phyloP scores from a whole-genome alignment of 2,329 filamentous ascomycete genomes.

The Colletotrichum agaves region DNA sequence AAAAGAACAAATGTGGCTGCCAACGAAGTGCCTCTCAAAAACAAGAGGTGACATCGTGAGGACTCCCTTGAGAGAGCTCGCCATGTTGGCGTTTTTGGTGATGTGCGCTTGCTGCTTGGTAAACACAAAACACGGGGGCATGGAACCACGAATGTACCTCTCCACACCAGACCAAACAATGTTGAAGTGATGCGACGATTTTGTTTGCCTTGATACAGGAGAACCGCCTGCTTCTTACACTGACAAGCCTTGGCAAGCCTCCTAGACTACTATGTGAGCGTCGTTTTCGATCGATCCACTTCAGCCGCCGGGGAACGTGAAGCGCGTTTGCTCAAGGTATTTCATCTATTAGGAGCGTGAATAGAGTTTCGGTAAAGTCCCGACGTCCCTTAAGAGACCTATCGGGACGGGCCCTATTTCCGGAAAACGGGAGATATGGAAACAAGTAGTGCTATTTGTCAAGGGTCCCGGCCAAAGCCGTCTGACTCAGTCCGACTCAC shows the following conservation, averaged over 20 bases:
- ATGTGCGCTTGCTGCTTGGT: neutral
- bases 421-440: neutral
- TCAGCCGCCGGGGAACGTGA: neutral
- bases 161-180: no score
- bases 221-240: neutral
- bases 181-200: neutral
- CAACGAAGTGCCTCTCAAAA: neutral
- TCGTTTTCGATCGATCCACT: neutral
- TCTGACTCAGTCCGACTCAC: no score
- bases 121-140: constrained; percentile 4
- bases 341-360: no score
- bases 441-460: constrained; percentile 11
- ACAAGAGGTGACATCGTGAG: constrained; percentile 12
- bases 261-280: neutral
- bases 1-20: neutral
- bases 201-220: neutral
- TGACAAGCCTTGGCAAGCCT: constrained; percentile 11
- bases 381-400: neutral
- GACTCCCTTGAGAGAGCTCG: neutral
- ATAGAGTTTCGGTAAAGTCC: neutral
- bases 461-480: neutral
- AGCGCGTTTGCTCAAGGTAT: neutral
- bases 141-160: no score
- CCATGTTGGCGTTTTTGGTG: neutral
- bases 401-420: neutral